Evolutionary conservation across 192 early-diverging fungal species (phyloP), one percentile per base, ranked within the genome.

Genomic region (Podila clonocystis): DNA sequence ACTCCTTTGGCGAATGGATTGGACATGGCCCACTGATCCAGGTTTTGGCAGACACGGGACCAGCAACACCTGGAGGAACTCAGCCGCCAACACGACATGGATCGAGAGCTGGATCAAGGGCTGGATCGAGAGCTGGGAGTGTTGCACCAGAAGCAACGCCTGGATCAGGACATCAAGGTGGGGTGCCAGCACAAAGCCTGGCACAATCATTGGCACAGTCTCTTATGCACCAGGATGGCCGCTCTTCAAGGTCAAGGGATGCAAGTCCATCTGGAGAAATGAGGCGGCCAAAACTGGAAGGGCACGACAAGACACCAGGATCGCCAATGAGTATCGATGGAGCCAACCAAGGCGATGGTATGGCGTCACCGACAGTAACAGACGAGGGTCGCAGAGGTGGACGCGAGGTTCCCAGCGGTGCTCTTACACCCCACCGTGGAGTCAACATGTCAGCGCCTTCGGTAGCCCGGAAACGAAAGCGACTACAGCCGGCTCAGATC

Each of bases 1-100:
- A 85, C 50, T 88, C 87, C 6, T 85, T 85, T 80, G 65, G 77
- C 22, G 85, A 80, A 75, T 68, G 85, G 85, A 29, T 78, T 63
- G 36, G 70, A 36, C 68, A 70, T 73, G 61, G 82, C 67, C 63
- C 74, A 36, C 49, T 84, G 76, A 49, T 82, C 66, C 70, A 72
- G 58, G 63, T 65, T 20, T 6, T 82, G 70, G 70, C 63, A 62
- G 50, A 72, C 70, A 69, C 49, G 20, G 65, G 83, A 49, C 8
- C 55, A 33, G 36, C 69, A 3, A 80, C 65, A 3, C 69, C 52
- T 19, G 83, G 70, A 41, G 69, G 70, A 0, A 65, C 66, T 9
- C 45, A 59, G 26, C 68, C 75, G 15, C 41, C 76, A 5, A 72
- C 69, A 13, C 65, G 76, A 30, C 58, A 26, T 20, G 76, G 76